Base-by-base conservation (phyloP, 1,284 basidiomycete genomes). In the Coniferiporia sulphurascens region DNA sequence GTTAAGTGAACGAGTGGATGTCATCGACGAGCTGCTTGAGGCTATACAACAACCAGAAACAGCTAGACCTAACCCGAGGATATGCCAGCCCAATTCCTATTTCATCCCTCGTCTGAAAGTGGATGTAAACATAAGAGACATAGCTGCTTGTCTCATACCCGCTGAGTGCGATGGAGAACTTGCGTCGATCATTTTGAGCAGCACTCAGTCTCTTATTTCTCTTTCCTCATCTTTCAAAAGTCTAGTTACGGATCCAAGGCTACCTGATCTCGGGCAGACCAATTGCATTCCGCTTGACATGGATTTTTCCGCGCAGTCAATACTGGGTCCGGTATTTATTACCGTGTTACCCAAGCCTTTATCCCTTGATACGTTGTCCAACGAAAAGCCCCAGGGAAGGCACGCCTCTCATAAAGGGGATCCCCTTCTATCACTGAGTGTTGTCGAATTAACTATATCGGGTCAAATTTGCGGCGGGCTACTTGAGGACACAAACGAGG, bases 361-460 rank as follows among this genome's bases (percentile, higher is more conserved):
- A 43, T 43, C 17, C 45, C 19, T 56, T 32, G 48, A 55, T 46
- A 44, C 36, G 32, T 48, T 58, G 21, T 36, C 56, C 41, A 15
- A 19, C 34, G 32, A 51, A 52, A 43, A 50, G 19, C 38, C 53
- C 2, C 38, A 46, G 35, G 43, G 34, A 35, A 43, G 19, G 12
- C n/a, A 49, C 4, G 34, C 57, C 12, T 70, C 68, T 17, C 73
- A 76, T 62, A 61, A 72, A 57, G 75, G 76, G 52, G 78, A 82
- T 62, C 82, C 80, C 0, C 63, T 89, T 2, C 63, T 87, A 6
- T 84, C 82, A 0, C 64, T 87, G 51, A 87, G 87, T 55, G 72
- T 75, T 0, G 58, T 89, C 19, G 80, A 86, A 61, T 63, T 81
- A 21, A 67, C 64, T 32, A 80, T 77, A 2, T 66, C 66, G 10